Evolutionary conservation across 2,329 filamentous ascomycete genomes (phyloP).

Genomic region (Sporothrix brunneoviolacea): DNA sequence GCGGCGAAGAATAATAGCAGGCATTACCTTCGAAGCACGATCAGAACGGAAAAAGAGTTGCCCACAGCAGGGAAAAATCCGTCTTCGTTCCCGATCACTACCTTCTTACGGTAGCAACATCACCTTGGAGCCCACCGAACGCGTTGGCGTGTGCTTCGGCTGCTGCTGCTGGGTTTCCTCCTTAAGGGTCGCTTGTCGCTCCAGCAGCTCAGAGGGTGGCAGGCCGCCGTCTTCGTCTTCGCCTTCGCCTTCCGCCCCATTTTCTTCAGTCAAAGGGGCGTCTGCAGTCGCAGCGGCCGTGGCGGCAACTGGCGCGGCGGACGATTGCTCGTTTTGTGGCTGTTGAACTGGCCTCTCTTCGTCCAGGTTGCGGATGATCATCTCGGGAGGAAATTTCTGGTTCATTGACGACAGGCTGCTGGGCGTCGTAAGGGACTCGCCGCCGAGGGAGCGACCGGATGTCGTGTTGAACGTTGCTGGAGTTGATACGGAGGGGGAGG

Average conservation of each 20-base stretch:
- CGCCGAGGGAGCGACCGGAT: neutral
- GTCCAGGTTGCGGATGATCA: slow-evolving; percentile 17
- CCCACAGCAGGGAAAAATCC: neutral
- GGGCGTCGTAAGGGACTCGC: neutral
- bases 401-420: no score
- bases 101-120: slow-evolving; percentile 11
- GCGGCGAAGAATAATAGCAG: neutral
- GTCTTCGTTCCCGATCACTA: neutral
- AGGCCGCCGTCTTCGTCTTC: neutral
- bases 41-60: neutral
- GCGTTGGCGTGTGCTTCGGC: neutral
- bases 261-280: no score
- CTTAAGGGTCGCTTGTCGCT: neutral
- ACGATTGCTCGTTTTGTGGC: neutral
- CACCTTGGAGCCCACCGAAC: slow-evolving; percentile 13
- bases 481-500: neutral
- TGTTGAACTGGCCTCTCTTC: slow-evolving; percentile 9
- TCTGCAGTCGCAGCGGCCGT: neutral
- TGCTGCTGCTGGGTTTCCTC: neutral
- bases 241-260: neutral
- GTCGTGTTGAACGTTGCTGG: neutral
- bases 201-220: no score
- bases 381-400: slow-evolving; percentile 12
- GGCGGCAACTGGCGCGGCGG: neutral
- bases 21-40: no score